phyloP scores from a whole-genome alignment of 345 rosid species.

The Syzygium aqueum region DNA sequence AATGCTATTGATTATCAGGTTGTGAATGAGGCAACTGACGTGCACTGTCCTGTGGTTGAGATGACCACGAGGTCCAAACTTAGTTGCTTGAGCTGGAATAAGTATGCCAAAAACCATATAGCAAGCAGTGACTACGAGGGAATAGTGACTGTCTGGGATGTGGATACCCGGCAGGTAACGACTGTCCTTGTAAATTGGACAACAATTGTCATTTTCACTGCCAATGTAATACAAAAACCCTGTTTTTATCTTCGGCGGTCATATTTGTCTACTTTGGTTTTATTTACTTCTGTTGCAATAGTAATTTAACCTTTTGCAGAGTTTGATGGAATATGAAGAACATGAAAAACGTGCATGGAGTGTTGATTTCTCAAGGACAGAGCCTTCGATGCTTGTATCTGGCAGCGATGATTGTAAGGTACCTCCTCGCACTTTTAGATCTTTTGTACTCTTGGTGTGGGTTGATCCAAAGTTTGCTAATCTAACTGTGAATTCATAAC shows the following conservation, averaged over 20 bases:
- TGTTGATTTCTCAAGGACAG: constrained; percentile 90
- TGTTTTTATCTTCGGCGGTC: neutral
- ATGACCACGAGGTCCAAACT: constrained; percentile 96
- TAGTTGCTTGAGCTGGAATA: constrained; percentile 99
- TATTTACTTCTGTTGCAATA: neutral
- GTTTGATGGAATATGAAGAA: constrained; percentile 97
- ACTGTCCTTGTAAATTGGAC: neutral
- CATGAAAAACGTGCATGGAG: constrained; percentile 99
- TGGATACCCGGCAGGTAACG: constrained; percentile 81
- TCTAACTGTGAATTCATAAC: constrained; percentile 2
- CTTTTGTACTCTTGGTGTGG: neutral
- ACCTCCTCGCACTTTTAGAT: neutral
- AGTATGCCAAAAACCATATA: constrained; percentile 78
- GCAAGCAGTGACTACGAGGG: constrained; percentile 99
- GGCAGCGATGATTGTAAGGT: constrained; percentile 99
- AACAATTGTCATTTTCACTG: neutral
- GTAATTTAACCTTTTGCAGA: constrained; percentile 22
- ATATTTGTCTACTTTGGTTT: neutral
- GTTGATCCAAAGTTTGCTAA: neutral
- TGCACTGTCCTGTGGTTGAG: constrained; percentile 87
- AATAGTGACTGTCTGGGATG: constrained; percentile 98
- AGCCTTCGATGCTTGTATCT: constrained; percentile 95
- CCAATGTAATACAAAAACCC: neutral
- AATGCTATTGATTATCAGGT: constrained; percentile 32
- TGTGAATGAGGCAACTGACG: constrained; percentile 66